Base-by-base conservation (phyloP, 1,284 basidiomycete species). In the Ceratobasidium sp. region DNA sequence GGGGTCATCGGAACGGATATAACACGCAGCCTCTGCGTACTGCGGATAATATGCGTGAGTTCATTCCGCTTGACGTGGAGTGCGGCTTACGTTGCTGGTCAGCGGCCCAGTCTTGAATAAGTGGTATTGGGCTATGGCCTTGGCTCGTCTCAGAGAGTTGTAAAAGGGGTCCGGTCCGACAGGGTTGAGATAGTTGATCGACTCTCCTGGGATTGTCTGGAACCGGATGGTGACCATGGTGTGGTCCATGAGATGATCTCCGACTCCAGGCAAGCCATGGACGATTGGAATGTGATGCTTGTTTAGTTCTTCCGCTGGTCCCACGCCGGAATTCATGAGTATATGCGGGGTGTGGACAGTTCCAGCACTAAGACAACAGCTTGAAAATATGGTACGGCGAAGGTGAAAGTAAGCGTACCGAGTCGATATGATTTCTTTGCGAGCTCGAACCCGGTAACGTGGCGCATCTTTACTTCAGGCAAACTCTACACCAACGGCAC, bases 311-410 rank as follows among this genome's bases (percentile, higher is more conserved):
- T 85, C 83, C 2, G 86, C 86, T 23, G 91, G 89, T 0, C 92
- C 92, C 30, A 93, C 83, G 4, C 93, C 93, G 20, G 91, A 92
- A 46, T 93, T 86, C 86, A 93, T 88, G 16, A 95, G 87, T 52
- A 79, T 79, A 48, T 62, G 59, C 57, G 78, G 78, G n/a, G 78
- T 78, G 23, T 79, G 79, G 12, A 70, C 91, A 30, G 88, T 90
- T 48, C 92, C 93, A 78, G 78, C 76, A 33, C 77, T 74, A 48
- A 62, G 27, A 77, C 23, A 30, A 57, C 54, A 7, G 6, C 20
- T 30, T 27, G 14, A 23, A 16, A 46, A 48, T 71, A 16, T 23
- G 62, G 27, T 70, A 33, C 64, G 2, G 57, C 75, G n/a, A 23
- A 52, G 20, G 16, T 0, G 48, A 5, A 6, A 33, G 12, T 59